Evolutionary conservation across 2,329 filamentous ascomycete species (phyloP).

Genomic region (Sclerotinia borealis): DNA sequence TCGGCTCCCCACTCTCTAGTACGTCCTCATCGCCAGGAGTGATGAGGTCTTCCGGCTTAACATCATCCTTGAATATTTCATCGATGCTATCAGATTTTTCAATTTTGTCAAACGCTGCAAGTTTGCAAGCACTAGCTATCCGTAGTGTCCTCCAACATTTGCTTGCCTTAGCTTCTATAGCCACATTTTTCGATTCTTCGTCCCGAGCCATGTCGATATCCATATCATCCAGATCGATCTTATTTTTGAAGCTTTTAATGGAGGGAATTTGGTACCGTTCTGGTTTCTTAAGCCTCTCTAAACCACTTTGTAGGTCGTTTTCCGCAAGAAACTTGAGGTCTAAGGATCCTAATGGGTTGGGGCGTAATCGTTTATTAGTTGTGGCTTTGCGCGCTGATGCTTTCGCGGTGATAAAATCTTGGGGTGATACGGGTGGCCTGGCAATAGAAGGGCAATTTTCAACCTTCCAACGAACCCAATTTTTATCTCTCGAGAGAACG

Average conservation of each 20-base stretch:
- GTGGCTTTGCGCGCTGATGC: conserved; percentile 59
- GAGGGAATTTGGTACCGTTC: conserved; percentile 63
- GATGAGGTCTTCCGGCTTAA: conserved; percentile 33
- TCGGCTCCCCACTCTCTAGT: conserved; percentile 32
- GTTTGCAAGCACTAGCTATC: conserved; percentile 66
- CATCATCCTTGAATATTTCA: conserved; percentile 46
- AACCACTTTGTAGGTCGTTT: conserved; percentile 50
- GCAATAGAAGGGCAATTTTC: conserved; percentile 88
- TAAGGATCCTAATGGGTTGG: conserved; percentile 64
- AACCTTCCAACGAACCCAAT: conserved; percentile 98
- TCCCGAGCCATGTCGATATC: conserved; percentile 76
- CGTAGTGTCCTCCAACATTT: conserved; percentile 87
- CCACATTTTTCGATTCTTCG: conserved; percentile 49
- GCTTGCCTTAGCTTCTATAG: conserved; percentile 70
- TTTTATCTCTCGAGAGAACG: conserved; percentile 90
- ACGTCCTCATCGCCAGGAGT: conserved; percentile 33
- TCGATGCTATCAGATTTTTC: conserved; percentile 72
- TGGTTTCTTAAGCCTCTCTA: conserved; percentile 63
- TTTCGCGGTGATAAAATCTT: conserved; percentile 65
- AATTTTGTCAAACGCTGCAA: conserved; percentile 79
- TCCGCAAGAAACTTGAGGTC: conserved; percentile 74
- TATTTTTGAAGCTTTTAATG: conserved; percentile 62
- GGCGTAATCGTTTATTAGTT: conserved; percentile 63
- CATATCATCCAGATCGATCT: conserved; percentile 74
- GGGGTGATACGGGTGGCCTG: conserved; percentile 61